phyloP scores from a whole-genome alignment of 164 flowering plant genomes.

The Warburgia ugandensis region DNA sequence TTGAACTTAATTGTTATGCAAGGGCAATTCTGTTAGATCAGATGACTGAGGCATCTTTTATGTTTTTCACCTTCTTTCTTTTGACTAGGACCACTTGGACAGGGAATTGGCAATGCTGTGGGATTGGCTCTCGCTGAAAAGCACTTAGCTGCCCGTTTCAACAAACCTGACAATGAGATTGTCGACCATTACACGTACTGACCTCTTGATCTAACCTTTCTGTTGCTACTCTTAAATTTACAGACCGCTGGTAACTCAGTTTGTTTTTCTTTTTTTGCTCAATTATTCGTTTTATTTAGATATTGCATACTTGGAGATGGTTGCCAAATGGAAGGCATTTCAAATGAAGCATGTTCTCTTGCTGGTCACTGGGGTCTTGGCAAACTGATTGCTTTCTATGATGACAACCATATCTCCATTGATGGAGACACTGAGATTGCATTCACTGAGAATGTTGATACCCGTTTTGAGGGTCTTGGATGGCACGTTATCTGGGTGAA shows the following conservation, averaged over 20 bases:
- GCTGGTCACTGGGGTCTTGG: constrained; percentile 60
- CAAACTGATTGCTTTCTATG: constrained; percentile 43
- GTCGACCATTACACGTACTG: constrained; percentile 41
- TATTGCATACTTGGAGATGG: constrained; percentile 60
- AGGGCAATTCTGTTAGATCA: not conserved
- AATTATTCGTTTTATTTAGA: constrained; percentile 16
- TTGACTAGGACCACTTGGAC: constrained; percentile 49
- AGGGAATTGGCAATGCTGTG: constrained; percentile 63
- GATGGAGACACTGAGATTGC: constrained; percentile 41
- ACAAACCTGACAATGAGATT: constrained; percentile 39
- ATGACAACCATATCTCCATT: constrained; percentile 45
- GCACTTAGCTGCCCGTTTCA: constrained; percentile 47
- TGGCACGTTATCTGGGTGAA: constrained; percentile 44
- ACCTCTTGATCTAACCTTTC: not conserved
- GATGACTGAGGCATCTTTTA: not conserved
- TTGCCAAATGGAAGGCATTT: constrained; percentile 59
- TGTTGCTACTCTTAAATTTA: not conserved
- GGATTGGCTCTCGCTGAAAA: constrained; percentile 56
- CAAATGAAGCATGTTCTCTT: constrained; percentile 50
- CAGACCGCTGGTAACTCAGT: not conserved
- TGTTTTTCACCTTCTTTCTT: not conserved
- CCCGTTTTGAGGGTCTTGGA: constrained; percentile 42
- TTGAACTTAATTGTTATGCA: not conserved
- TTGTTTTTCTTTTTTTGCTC: not conserved
- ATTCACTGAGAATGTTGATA: constrained; percentile 35